phyloP scores from a whole-genome alignment of 2,329 filamentous ascomycete genomes.

The Trichoderma sp. region DNA sequence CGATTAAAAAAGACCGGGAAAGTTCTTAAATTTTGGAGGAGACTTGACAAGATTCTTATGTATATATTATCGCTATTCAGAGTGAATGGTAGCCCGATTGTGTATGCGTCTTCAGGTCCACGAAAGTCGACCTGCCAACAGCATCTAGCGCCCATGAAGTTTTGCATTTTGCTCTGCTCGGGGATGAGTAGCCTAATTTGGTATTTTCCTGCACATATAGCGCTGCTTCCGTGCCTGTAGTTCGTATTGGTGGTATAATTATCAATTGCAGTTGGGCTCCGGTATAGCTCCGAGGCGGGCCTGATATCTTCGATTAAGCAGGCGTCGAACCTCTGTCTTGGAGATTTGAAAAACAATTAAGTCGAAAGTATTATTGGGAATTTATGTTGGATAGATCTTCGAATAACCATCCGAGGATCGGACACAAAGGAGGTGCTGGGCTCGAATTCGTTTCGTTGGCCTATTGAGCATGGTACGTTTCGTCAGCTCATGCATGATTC shows the following conservation, averaged over 20 bases:
- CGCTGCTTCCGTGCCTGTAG: background rate
- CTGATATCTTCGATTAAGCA: background rate
- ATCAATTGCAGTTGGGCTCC: background rate
- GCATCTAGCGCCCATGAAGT: background rate
- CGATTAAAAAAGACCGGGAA: background rate
- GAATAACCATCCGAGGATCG: background rate
- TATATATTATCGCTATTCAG: background rate
- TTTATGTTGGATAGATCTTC: background rate
- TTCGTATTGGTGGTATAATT: background rate
- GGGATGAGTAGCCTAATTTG: background rate
- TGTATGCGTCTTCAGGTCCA: background rate
- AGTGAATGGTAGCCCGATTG: background rate
- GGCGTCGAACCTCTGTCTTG: background rate
- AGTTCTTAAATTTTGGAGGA: background rate
- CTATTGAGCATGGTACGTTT: background rate
- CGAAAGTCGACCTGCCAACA: background rate
- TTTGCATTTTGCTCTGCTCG: background rate
- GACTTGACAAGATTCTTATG: background rate
- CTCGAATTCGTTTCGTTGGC: background rate
- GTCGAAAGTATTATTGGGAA: background rate
- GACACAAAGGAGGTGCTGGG: background rate
- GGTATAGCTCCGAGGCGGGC: background rate
- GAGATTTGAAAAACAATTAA: background rate
- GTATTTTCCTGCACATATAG: background rate
- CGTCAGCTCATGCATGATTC: background rate